Percentiles rank a stretch among this genome's conserved stretches.
phyloP scores from a whole-genome alignment of 2,329 filamentous ascomycete genomes.

The Alternaria brassicicola region DNA sequence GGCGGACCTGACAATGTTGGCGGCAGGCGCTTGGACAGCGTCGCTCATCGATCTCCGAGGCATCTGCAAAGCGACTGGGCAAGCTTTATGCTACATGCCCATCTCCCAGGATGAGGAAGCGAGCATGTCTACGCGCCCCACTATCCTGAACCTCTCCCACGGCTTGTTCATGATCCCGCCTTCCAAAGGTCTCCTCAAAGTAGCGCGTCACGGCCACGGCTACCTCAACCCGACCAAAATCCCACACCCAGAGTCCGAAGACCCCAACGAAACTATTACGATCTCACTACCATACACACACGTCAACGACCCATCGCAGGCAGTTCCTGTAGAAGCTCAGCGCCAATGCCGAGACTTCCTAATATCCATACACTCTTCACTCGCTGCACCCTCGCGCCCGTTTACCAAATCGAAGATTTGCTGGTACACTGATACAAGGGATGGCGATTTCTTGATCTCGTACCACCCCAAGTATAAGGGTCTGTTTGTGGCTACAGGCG shows the following conservation, averaged over 20 bases:
- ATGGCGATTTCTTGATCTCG: constrained; percentile 62
- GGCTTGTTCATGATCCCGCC: constrained; percentile 80
- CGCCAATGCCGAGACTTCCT: constrained; percentile 42
- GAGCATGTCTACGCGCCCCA: constrained; percentile 68
- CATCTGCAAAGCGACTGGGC: constrained; percentile 79
- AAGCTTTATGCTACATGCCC: constrained; percentile 77
- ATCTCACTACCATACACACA: constrained; percentile 58
- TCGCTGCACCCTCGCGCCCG: constrained; percentile 46
- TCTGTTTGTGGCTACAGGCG: constrained; percentile 65
- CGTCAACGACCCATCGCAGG: constrained; percentile 56
- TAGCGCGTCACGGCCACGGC: constrained; percentile 59
- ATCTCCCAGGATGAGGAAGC: constrained; percentile 75
- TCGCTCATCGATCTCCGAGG: constrained; percentile 78
- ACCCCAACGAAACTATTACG: constrained; percentile 47
- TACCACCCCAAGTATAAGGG: constrained; percentile 58
- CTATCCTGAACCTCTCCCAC: constrained; percentile 72
- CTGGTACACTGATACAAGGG: constrained; percentile 64
- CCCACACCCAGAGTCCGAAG: constrained; percentile 53
- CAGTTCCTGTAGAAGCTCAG: constrained; percentile 44
- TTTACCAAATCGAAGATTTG: constrained; percentile 58
- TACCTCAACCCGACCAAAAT: constrained; percentile 56
- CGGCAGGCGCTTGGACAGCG: constrained; percentile 86
- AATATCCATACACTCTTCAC: constrained; percentile 32
- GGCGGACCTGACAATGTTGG: constrained; percentile 78
- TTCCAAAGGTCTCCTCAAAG: constrained; percentile 51